Percentiles rank a stretch among this genome's conserved stretches.
Conservation (phyloP, 2,329 filamentous ascomycete species). For the Samsoniella hepiali region DNA sequence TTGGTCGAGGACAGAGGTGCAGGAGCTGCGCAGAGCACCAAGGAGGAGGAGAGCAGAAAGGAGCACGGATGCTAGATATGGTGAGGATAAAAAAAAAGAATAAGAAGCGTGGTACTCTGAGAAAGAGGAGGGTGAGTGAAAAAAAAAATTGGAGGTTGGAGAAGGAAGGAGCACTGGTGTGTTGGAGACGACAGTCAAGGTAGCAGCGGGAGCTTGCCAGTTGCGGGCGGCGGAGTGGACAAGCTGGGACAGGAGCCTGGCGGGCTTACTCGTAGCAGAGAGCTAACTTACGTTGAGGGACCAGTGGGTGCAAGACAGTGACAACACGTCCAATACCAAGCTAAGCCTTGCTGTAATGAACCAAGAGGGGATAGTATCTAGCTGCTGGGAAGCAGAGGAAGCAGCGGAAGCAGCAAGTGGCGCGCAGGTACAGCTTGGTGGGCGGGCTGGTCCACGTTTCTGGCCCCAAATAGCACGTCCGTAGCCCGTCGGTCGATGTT, state of each 20-base stretch:
- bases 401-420: too few species aligned
- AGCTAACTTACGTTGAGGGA: not conserved
- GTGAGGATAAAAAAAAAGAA: not conserved
- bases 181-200: conserved; percentile 8
- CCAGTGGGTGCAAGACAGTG: not conserved
- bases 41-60: not conserved
- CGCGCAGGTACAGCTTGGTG: not conserved
- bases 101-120: not conserved
- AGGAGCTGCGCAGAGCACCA: not conserved
- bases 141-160: conserved; percentile 16
- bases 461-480: not conserved
- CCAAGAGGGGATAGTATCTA: not conserved
- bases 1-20: not conserved
- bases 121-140: conserved; percentile 21
- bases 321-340: not conserved
- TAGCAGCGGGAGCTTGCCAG: conserved; percentile 5
- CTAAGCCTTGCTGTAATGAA: conserved; percentile 4
- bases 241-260: conserved; percentile 1
- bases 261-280: not conserved
- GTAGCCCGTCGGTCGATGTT: too few species aligned
- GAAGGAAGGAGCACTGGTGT: conserved; percentile 6
- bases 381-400: not conserved
- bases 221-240: conserved; percentile 19
- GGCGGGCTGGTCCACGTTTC: not conserved
- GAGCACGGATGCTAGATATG: not conserved